Evolutionary conservation across 768 basidiomycete species (phyloP).

Genomic region (Tephrocybe sp.): DNA sequence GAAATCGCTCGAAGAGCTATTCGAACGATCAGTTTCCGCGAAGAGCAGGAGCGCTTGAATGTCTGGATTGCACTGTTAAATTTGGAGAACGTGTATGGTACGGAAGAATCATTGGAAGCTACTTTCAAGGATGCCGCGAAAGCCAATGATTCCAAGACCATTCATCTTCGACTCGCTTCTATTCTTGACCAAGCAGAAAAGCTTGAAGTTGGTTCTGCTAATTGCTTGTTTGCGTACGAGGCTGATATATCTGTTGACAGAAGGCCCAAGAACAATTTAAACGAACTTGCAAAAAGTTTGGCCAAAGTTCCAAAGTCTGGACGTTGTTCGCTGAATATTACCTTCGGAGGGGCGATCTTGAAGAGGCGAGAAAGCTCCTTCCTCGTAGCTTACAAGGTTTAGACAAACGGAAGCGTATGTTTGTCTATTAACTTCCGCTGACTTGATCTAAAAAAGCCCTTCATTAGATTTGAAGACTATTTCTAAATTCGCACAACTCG

Average conservation of each 20-base stretch:
- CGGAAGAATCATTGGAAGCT: conserved; percentile 73
- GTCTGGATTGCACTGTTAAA: conserved; percentile 98
- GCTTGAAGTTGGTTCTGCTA: conserved; percentile 51
- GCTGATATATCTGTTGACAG: conserved; percentile 37
- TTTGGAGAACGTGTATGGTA: conserved; percentile 91
- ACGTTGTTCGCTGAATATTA: conserved; percentile 84
- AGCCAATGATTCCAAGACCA: conserved; percentile 90
- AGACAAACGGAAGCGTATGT: conserved; percentile 91
- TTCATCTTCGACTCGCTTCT: conserved; percentile 81
- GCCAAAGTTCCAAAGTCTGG: conserved; percentile 93
- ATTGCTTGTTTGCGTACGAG: not conserved
- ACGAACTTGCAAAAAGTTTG: conserved; percentile 91
- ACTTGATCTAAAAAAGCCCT: not conserved
- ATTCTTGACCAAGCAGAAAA: conserved; percentile 88
- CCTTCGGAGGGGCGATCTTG: conserved; percentile 67
- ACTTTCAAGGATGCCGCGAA: conserved; percentile 89
- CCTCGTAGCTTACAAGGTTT: conserved; percentile 88
- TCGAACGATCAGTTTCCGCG: conserved; percentile 87
- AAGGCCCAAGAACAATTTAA: conserved; percentile 93
- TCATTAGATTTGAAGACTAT: conserved; percentile 89
- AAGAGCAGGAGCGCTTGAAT: conserved; percentile 95
- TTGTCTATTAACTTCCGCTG: not conserved
- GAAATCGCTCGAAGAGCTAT: conserved; percentile 85
- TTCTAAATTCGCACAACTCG: conserved; percentile 90
- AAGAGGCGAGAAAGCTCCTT: conserved; percentile 82